These are phyloP conservation scores for Sugiyamaella marilandica DNA, from an alignment of 805 yeast species.

Conservation along the genomic window DNA sequence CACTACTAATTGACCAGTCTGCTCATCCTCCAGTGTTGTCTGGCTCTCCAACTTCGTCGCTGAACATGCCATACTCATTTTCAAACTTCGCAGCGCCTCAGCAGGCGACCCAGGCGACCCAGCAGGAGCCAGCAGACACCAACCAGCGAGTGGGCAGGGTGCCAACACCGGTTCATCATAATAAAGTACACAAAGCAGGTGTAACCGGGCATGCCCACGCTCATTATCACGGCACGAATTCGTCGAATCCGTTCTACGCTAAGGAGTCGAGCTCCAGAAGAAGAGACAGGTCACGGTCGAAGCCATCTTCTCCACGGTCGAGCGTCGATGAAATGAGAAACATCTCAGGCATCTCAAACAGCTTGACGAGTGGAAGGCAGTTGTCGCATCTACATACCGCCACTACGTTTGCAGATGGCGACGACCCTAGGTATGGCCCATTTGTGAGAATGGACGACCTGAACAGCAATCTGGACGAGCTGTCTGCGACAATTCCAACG, in stretches of 20 bases:
- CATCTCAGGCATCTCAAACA: background rate
- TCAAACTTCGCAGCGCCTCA: background rate
- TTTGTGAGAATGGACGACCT: slow-evolving; percentile 12
- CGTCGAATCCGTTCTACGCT: slow-evolving; percentile 9
- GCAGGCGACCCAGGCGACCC: background rate
- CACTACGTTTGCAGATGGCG: slow-evolving; percentile 3
- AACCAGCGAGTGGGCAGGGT: slow-evolving; percentile 3
- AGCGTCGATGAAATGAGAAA: slow-evolving; percentile 1
- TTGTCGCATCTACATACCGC: slow-evolving; percentile 3
- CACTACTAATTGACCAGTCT: slow-evolving; percentile 8
- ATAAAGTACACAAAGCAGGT: slow-evolving; percentile 11
- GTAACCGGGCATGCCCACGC: slow-evolving; percentile 4
- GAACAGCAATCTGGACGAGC: slow-evolving; percentile 10
- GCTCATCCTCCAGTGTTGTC: background rate
- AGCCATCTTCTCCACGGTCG: slow-evolving; percentile 4
- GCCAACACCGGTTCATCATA: background rate
- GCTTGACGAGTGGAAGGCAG: background rate
- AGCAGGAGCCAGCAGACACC: background rate
- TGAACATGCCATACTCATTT: background rate
- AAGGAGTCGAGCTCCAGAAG: slow-evolving; percentile 8
- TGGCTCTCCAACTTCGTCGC: slow-evolving; percentile 1
- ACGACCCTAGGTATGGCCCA: background rate
- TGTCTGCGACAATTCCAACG: slow-evolving; percentile 5
- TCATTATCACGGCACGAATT: slow-evolving; percentile 6
- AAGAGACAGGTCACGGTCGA: slow-evolving; percentile 12